Base-by-base conservation (phyloP, 805 yeast genomes). In the Ogataea neopini region DNA sequence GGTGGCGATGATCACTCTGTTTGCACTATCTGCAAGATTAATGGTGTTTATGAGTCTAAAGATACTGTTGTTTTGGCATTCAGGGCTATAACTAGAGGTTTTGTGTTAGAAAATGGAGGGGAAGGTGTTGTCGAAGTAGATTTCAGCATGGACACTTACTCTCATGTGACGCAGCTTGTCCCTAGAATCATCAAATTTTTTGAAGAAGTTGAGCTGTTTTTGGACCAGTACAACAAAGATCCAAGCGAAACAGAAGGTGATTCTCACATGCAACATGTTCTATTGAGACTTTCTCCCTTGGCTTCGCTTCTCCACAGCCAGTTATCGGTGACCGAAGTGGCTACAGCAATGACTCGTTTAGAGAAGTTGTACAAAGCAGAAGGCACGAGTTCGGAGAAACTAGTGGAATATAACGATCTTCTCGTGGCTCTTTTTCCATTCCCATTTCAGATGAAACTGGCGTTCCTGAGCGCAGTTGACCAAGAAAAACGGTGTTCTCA, bases 221-320 rank as follows among this genome's bases (percentile, higher is more conserved):
- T 73, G 13, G 61, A 56, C 14, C 67, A 64, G 32, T 76, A 74
- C 54, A 63, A 29, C 17, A 25, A 40, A 7, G 45, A 35, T 3
- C 7, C 34, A 8, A 53, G 46, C 10, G 48, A 40, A 4, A 42
- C 41, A 5, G 45, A 44, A 14, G 41, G 28, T 5, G 43, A 37
- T 6, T 34, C 4, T 2, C 42, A 34, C n/a, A 25, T 57, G 15
- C 50, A 44, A 33, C 59, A 54, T 13, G 57, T 65, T 30, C 64
- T 83, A 11, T 59, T 81, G 18, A 68, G 78, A 2, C 64, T 84
- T 17, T 74, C 84, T 9, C 90, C 90, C 0, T 62, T 84, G 44
- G 80, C 86, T 0, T 76, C 76, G 51, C 74, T 83, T 0, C 64
- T 84, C n/a, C 76, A 72, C 52, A 60, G 78, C 39, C 87, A 82